phyloP scores from a whole-genome alignment of 164 flowering plant genomes.

The Magnolia changhungtana region DNA sequence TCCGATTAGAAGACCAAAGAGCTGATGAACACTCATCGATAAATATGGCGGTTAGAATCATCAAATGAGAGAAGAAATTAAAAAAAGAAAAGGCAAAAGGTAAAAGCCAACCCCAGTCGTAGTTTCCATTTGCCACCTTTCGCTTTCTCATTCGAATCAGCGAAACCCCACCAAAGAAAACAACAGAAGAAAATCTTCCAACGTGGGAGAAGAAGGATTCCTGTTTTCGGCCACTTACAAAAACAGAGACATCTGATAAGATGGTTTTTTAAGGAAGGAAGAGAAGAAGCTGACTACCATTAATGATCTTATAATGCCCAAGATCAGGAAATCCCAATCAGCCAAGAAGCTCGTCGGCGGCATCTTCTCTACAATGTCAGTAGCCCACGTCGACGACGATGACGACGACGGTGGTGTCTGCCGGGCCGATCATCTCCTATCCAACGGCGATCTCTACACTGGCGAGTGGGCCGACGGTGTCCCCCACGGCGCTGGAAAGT shows the following conservation, averaged over 20 bases:
- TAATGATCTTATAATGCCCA: not conserved
- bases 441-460: slow-evolving; percentile 74
- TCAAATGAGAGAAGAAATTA: no score
- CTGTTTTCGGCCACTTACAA: no score
- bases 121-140: not conserved
- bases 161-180: not conserved
- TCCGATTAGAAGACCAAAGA: no score
- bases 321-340: not conserved
- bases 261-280: no score
- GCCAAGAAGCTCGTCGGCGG: not conserved
- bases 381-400: slow-evolving; percentile 55
- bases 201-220: not conserved
- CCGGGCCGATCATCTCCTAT: slow-evolving; percentile 46
- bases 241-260: no score
- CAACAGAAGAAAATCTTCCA: not conserved
- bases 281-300: not conserved
- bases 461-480: slow-evolving; percentile 60
- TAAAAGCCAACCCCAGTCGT: no score
- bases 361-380: slow-evolving; percentile 19
- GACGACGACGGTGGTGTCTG: slow-evolving; percentile 35
- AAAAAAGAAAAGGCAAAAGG: not conserved
- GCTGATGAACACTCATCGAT: no score
- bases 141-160: not conserved
- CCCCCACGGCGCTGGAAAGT: slow-evolving; percentile 79
- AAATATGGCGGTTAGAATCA: not conserved